Base-by-base conservation (phyloP, 768 basidiomycete genomes). In the Agaricus sinodeliciosus region DNA sequence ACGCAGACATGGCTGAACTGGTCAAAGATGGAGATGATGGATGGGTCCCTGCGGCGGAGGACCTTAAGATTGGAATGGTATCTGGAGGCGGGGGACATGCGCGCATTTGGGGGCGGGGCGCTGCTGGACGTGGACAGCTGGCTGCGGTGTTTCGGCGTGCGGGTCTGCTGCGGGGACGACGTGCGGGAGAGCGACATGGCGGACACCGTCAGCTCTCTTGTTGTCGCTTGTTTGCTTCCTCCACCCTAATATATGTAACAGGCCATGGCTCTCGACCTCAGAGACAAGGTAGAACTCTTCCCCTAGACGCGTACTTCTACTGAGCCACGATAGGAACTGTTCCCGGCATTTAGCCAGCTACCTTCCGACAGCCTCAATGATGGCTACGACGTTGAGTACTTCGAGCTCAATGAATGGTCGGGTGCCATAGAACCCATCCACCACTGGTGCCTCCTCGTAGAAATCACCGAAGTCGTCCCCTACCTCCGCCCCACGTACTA, bases 1-100 rank as follows among this genome's bases (percentile, higher is more conserved):
- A 90, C 72, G 69, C 88, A 89, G 51, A 90, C 88, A 70, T 91
- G 87, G 60, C 84, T 87, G 74, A 91, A 90, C 61, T 90, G 87
- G 70, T 93, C 90, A 59, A 90, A 82, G 60, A 92, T 89, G 28
- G 84, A 81, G 49, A 77, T 70, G 59, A 93, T 90, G 31, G 86
- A 81, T 11, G 89, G 81, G 62, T 93, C 90, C 62, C 87, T 77
- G 56, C 86, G 78, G 45, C 84, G 79, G 22, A 93, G 74, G 53
- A 89, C 87, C 62, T 82, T 88, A 70, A 92, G 80, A 71, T 92
- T 92, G 67, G 81, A 79, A 58, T 79, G 69, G 65, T 91, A 90
- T 64, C 84, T 69, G 27, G 81, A 78, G 7, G 77, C 75, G 11
- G 82, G 74, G 3, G 84, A 78, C 82, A 86, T 87, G 57, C 81